Conservation (phyloP, 2,329 filamentous ascomycete species). For the Arthroderma uncinatum region DNA sequence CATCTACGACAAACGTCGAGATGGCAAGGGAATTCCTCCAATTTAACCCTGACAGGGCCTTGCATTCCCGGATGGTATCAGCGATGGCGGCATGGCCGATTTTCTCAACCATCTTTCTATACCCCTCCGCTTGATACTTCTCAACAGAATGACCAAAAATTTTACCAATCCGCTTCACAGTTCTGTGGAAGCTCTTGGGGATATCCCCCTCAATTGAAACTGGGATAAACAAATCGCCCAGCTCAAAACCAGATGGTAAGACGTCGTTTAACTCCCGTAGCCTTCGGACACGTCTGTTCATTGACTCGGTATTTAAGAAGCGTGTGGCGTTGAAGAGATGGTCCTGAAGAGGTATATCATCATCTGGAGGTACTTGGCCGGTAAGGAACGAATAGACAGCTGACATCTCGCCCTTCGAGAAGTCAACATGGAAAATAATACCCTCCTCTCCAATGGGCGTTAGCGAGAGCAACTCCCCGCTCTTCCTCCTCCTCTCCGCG, state of each 20-base stretch:
- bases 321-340: slow-evolving; percentile 14
- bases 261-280: background rate
- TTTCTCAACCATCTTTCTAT: slow-evolving; percentile 5
- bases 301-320: background rate
- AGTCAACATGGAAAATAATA: slow-evolving; percentile 21
- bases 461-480: background rate
- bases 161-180: background rate
- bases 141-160: background rate
- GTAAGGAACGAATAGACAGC: slow-evolving; percentile 16
- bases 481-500: background rate
- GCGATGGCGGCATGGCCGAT: background rate
- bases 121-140: background rate
- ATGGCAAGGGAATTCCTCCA: slow-evolving; percentile 16
- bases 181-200: background rate
- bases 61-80: background rate
- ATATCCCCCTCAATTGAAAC: too few relatives aligned
- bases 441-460: background rate
- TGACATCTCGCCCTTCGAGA: slow-evolving; percentile 18
- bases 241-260: background rate
- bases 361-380: background rate
- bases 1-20: slow-evolving; percentile 16
- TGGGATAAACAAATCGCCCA: background rate
- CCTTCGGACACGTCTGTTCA: background rate
- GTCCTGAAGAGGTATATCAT: slow-evolving; percentile 18
- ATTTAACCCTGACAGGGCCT: slow-evolving; percentile 8